phyloP scores from a whole-genome alignment of 257 asterid genomes.

The Fraxinus anomala region DNA sequence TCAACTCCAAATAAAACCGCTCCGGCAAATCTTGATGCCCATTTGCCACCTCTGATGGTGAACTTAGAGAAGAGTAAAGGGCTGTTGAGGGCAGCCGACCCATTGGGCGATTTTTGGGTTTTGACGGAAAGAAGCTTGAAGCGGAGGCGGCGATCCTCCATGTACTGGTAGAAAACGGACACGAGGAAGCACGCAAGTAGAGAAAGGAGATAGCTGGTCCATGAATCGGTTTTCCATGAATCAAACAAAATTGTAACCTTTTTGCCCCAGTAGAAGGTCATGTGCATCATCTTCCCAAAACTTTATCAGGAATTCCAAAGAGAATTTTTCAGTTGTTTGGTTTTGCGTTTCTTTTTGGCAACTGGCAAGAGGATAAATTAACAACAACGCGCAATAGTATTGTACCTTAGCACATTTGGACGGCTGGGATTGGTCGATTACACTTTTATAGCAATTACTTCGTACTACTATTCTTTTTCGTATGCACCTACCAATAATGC shows the following conservation, averaged over 20 bases:
- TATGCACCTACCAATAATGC: too few relatives aligned
- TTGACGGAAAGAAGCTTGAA: conserved; percentile 46
- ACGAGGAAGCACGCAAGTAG: conserved; percentile 62
- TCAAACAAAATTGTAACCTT: conserved; percentile 78
- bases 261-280: conserved; percentile 96
- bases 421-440: background rate
- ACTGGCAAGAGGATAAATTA: background rate
- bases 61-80: conserved; percentile 51
- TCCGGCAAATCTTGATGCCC: conserved; percentile 43
- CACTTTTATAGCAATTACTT: too few relatives aligned
- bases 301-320: background rate
- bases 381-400: background rate
- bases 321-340: background rate
- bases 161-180: conserved; percentile 73
- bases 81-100: conserved; percentile 1
- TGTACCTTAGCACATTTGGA: background rate
- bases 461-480: too few relatives aligned
- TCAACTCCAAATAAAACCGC: conserved; percentile 64
- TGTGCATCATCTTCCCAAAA: conserved; percentile 80
- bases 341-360: background rate
- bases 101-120: background rate
- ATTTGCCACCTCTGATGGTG: conserved; percentile 23
- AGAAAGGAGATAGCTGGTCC: conserved; percentile 59
- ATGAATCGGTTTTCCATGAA: conserved; percentile 85
- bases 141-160: conserved; percentile 80